Base-by-base conservation (phyloP, 2,329 filamentous ascomycete species). In the Dactylellina parvicollis region DNA sequence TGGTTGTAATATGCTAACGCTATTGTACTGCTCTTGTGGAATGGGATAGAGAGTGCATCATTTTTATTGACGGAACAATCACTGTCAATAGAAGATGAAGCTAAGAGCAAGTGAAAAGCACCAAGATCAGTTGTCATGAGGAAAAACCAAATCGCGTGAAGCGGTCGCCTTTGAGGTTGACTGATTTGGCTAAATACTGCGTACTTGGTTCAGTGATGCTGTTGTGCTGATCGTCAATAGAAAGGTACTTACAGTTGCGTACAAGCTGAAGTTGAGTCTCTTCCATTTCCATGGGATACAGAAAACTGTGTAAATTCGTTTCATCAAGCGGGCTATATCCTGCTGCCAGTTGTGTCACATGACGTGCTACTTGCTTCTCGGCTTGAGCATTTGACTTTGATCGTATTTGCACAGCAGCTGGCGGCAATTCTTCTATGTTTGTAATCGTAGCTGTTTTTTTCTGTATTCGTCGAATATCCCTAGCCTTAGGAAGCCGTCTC, bases 1-100 rank as follows among this genome's bases (percentile, higher is more conserved):
- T 46, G 44, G 54, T 59, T 59, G 38, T 59, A 59, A 59, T 59
- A 59, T 30, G 38, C 36, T 46, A 59, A 34, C 38, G 54, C 54
- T 46, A 24, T 59, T 18, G 38, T 59, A 44, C 18, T 46, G 26
- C 18, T 20, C 26, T 59, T n/a, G 10, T 59, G 22, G 38, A 18
- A 46, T 20, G 36, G 54, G 14, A 46, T 20, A 24, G 36, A 46
- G 34, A 46, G 24, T 34, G 54, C 32, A 18, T 32, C 32, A 14
- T 59, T 32, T 30, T 4, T 32, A 32, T 20, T 12, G 2, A 46
- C 28, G 18, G 36, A 46, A 22, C 38, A 46, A 30, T 32, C 54
- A 20, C 24, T 16, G 14, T 22, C 36, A 10, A 59, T 44, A 32
- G 24, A 57, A 57, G 52, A 59, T 20, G 40, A 59, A 36, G 54